These are phyloP conservation scores for Allantophomopsis lycopodina DNA, from an alignment of 2,329 filamentous ascomycete species.

Conservation along the genomic window DNA sequence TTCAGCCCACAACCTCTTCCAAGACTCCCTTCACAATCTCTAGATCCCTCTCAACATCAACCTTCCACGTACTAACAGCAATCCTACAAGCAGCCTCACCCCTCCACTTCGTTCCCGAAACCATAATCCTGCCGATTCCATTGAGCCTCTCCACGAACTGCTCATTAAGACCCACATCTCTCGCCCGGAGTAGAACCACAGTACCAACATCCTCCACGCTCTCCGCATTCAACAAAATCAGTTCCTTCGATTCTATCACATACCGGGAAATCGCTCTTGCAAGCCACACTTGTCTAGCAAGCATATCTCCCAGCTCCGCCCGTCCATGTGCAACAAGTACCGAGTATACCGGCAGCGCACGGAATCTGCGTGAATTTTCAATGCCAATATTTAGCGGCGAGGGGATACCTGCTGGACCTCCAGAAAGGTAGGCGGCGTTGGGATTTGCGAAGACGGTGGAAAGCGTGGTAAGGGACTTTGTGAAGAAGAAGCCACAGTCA, in stretches of 20 bases:
- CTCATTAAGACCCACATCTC: slow-evolving; percentile 46
- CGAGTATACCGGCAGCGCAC: slow-evolving; percentile 80
- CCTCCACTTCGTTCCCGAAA: slow-evolving; percentile 70
- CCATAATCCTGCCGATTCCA: slow-evolving; percentile 58
- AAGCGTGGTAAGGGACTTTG: slow-evolving; percentile 43
- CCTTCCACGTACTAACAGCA: slow-evolving; percentile 76
- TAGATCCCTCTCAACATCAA: slow-evolving; percentile 54
- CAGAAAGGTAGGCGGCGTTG: slow-evolving; percentile 67
- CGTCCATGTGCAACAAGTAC: slow-evolving; percentile 63
- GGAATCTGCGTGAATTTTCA: slow-evolving; percentile 84
- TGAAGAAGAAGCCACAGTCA: slow-evolving; percentile 84
- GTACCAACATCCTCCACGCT: slow-evolving; percentile 27
- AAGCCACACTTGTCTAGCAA: slow-evolving; percentile 59
- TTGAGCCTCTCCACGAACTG: slow-evolving; percentile 63
- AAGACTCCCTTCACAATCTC: slow-evolving; percentile 51
- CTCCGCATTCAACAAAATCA: slow-evolving; percentile 40
- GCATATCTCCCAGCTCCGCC: slow-evolving; percentile 52
- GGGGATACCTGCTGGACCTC: slow-evolving; percentile 36
- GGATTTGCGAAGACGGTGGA: slow-evolving; percentile 64
- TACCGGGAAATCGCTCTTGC: slow-evolving; percentile 53
- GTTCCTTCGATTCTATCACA: slow-evolving; percentile 51
- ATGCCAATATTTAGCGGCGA: slow-evolving; percentile 78
- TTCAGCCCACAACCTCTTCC: slow-evolving; percentile 7
- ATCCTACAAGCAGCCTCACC: slow-evolving; percentile 65
- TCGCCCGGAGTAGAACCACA: slow-evolving; percentile 67